Conservation (phyloP, 2,329 filamentous ascomycete species). For the Scedosporium dehoogii region DNA sequence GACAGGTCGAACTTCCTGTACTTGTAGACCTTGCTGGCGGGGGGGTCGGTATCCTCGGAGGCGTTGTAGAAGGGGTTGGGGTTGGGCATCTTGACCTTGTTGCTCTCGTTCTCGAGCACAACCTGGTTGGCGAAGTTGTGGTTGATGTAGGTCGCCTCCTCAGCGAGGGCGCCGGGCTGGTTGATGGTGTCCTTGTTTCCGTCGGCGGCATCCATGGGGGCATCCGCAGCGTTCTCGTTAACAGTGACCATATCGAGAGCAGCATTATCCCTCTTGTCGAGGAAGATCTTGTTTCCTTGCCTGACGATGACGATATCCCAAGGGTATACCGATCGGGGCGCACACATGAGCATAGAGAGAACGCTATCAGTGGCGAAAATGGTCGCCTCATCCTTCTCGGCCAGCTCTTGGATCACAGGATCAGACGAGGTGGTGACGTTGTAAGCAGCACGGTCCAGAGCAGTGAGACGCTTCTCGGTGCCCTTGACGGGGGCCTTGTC, state of each 20-base stretch:
- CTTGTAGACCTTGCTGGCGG: slow-evolving; percentile 95
- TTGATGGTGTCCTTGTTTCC: slow-evolving; percentile 92
- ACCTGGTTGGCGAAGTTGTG: slow-evolving; percentile 98
- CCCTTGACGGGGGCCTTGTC: slow-evolving; percentile 90
- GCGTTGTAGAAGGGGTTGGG: slow-evolving; percentile 97
- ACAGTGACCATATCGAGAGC: slow-evolving; percentile 96
- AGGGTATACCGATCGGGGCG: slow-evolving; percentile 90
- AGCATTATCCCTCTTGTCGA: slow-evolving; percentile 95
- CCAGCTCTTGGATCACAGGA: slow-evolving; percentile 91
- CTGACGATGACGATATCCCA: slow-evolving; percentile 95
- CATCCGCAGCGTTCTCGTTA: slow-evolving; percentile 96
- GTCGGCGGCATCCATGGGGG: slow-evolving; percentile 82
- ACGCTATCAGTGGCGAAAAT: slow-evolving; percentile 97
- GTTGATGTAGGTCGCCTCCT: slow-evolving; percentile 99
- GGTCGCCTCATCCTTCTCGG: slow-evolving; percentile 89
- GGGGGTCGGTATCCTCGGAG: slow-evolving; percentile 82
- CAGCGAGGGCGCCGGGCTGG: slow-evolving; percentile 82
- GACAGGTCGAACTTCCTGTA: slow-evolving; percentile 96
- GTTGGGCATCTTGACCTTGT: slow-evolving; percentile 75
- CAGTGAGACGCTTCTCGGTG: slow-evolving; percentile 74
- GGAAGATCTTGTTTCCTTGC: slow-evolving; percentile 93
- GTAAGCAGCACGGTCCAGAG: slow-evolving; percentile 90
- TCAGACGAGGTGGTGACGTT: slow-evolving; percentile 96
- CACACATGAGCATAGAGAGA: slow-evolving; percentile 98
- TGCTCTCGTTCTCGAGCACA: slow-evolving; percentile 67